Conservation (phyloP, 306 rosid species). For the Malus sylvestris region DNA sequence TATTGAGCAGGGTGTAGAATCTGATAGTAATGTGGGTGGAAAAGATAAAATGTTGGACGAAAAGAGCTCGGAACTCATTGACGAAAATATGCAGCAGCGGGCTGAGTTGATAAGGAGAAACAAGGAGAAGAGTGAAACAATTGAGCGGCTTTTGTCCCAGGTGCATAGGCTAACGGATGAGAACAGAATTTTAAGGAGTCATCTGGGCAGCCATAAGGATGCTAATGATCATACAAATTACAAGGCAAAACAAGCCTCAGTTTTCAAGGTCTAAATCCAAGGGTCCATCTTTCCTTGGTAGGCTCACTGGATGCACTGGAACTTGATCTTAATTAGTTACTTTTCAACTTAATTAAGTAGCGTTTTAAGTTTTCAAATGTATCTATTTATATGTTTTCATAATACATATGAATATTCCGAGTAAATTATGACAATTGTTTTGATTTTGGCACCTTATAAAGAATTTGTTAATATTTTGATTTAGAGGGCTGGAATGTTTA, state of each 20-base stretch:
- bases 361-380: background rate
- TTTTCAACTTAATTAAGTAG: no score
- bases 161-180: constrained; percentile 7
- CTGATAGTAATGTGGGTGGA: background rate
- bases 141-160: background rate
- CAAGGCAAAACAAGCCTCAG: background rate
- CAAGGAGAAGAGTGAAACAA: constrained; percentile 21
- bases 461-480: background rate
- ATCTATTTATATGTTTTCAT: background rate
- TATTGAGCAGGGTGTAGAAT: background rate
- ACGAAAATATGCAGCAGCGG: constrained; percentile 15
- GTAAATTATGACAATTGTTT: background rate
- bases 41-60: constrained; percentile 10
- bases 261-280: background rate
- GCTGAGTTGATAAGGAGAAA: constrained; percentile 24
- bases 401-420: background rate
- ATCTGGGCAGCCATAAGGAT: background rate
- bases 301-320: constrained; percentile 24
- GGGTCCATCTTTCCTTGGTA: constrained; percentile 7
- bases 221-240: background rate
- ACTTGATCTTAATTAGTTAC: background rate
- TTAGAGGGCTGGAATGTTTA: no score
- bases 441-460: background rate
- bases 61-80: constrained; percentile 7
- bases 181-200: constrained; percentile 5